phyloP scores from a whole-genome alignment of 2,329 filamentous ascomycete genomes.

The Ploettnerulaceae sp. region DNA sequence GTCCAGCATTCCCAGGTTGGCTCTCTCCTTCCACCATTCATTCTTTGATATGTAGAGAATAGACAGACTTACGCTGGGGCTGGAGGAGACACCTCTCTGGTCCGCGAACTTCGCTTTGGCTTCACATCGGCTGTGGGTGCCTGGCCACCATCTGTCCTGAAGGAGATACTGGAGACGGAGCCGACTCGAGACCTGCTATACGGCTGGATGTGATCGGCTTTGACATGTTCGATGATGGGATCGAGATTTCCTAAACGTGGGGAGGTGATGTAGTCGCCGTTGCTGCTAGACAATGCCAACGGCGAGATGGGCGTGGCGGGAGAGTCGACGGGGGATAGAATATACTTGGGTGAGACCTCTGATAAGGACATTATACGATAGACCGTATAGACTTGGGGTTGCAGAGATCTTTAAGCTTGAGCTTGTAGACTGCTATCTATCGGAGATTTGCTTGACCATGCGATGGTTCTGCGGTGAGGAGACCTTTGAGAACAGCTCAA shows the following conservation, averaged over 20 bases:
- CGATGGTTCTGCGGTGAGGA: too few species aligned
- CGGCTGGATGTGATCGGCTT: conserved; percentile 24
- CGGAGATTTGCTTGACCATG: neutral
- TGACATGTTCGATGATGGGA: conserved; percentile 33
- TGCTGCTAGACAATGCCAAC: conserved; percentile 10
- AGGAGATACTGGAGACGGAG: conserved; percentile 28
- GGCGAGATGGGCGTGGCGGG: conserved; percentile 23
- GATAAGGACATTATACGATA: conserved; percentile 11
- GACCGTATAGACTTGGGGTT: neutral
- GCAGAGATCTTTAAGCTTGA: conserved; percentile 9
- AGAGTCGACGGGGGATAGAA: conserved; percentile 13
- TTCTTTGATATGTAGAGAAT: conserved; percentile 2
- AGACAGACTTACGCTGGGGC: conserved; percentile 34
- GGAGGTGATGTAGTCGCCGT: conserved; percentile 13
- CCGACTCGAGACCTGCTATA: conserved; percentile 14
- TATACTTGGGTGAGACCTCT: conserved; percentile 8
- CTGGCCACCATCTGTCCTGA: conserved; percentile 22
- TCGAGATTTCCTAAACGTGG: conserved; percentile 28
- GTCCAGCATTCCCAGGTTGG: conserved; percentile 20
- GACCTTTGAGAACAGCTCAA: conserved; percentile 5
- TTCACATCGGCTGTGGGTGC: conserved; percentile 15
- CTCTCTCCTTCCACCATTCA: neutral
- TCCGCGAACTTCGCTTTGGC: conserved; percentile 15
- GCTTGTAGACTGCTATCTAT: conserved; percentile 12
- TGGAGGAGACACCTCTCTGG: conserved; percentile 36